Evolutionary conservation across 129 eudicot species (phyloP), one percentile per base, ranked within the genome.

Genomic region (Ambrosia artemisiifolia): DNA sequence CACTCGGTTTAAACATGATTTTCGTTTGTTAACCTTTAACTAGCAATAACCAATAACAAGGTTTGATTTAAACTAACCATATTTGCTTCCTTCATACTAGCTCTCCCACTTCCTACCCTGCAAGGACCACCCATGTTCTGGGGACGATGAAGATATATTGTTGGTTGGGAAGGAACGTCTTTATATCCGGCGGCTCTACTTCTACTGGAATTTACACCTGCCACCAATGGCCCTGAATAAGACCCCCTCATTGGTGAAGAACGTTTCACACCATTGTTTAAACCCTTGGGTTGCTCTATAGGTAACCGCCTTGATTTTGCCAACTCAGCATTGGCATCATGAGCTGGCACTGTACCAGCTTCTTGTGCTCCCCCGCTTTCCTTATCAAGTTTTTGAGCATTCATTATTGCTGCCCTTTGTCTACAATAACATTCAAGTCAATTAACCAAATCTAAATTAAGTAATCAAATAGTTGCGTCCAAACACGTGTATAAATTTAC

Each of bases 191-290:
- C 76, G 42, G 75, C 81, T 24, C 78, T 64, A 62, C 53, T 64
- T 14, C 65, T 43, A 16, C 82, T 72, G 11, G 79, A 56, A 42
- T 40, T 17, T 18, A 86, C 90, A 79, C 83, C 86, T 11, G 80
- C 82, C 69, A 59, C 83, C 66, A 88, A 70, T 53, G 98, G 98
- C 46, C 96, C 98, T 3, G 98, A 92, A 80, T 85, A 63, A 14
- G 90, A 77, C 24, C 68, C 81, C 77, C 84, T 83, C 71, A 71
- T 72, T 13, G 78, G 80, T 34, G 85, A 83, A 34, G 80, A 75
- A 55, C 77, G 80, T 63, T 84, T 77, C 63, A 30, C 73, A 72
- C 74, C 82, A 69, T 85, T 87, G 72, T 79, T 76, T 9, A 32
- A 71, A 47, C 53, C 68, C 66, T 81, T 81, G 32, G 80, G 77